Percentiles rank a stretch among this genome's conserved stretches.
These are phyloP conservation scores for Hyphodiscus hymeniophilus DNA, from an alignment of 495 filamentous ascomycete genomes.

Conservation along the genomic window DNA sequence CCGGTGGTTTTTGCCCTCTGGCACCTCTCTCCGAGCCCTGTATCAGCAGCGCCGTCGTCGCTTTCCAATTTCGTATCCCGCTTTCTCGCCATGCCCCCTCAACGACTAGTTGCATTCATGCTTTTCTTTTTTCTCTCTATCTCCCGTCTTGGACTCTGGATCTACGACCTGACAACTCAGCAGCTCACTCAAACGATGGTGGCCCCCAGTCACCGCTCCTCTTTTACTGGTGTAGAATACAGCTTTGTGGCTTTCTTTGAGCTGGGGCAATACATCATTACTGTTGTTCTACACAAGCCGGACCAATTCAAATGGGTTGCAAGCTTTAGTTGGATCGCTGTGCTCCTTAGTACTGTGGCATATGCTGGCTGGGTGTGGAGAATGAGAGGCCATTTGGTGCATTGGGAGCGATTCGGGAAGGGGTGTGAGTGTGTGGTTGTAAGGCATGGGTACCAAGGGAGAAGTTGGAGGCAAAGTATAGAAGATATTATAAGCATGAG, in stretches of 20 bases:
- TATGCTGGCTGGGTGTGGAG: conserved; percentile 35
- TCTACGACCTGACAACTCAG: conserved; percentile 37
- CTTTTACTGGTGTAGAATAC: conserved; percentile 37
- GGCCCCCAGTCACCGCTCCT: conserved; percentile 26
- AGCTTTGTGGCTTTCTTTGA: conserved; percentile 33
- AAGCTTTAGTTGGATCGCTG: conserved; percentile 25
- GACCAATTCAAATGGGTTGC: conserved; percentile 36
- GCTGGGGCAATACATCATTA: conserved; percentile 26
- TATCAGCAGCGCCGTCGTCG: not conserved
- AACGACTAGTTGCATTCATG: conserved; percentile 15
- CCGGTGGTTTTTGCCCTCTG: conserved; percentile 31
- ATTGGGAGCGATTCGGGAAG: conserved; percentile 22
- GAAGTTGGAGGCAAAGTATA: not conserved
- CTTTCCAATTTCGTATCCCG: not conserved
- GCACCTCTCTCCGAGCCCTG: conserved; percentile 12
- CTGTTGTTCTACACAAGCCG: conserved; percentile 29
- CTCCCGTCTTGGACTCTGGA: conserved; percentile 38
- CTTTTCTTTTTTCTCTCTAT: conserved; percentile 35
- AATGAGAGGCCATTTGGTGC: conserved; percentile 24
- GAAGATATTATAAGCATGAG: not conserved
- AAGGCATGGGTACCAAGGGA: not conserved
- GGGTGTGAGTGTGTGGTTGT: conserved; percentile 2
- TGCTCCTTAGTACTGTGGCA: conserved; percentile 26
- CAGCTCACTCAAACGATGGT: conserved; percentile 36
- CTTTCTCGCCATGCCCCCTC: conserved; percentile 3